Percentiles rank a stretch among this genome's conserved stretches.
phyloP scores from a whole-genome alignment of 352 stramenopile genomes.

The Stephanocyclus meneghinianus region DNA sequence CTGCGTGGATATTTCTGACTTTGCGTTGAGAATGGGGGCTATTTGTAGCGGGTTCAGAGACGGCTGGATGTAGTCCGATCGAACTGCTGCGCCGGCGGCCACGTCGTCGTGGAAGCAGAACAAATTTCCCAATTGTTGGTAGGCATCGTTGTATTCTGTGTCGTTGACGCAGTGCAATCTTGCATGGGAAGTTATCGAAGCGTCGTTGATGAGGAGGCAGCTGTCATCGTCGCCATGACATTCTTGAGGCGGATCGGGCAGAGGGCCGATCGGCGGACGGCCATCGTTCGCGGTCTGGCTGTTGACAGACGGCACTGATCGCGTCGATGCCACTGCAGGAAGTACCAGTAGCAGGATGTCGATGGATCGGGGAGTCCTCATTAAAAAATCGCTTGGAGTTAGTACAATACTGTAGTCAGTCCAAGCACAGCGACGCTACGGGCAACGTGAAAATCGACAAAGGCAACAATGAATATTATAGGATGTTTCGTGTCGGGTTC shows the following conservation, averaged over 20 bases:
- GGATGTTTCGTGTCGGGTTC: too few relatives aligned
- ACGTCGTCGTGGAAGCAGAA: slow-evolving; percentile 4
- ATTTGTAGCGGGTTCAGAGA: slow-evolving; percentile 7
- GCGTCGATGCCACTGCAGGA: not conserved
- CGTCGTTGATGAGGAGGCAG: not conserved
- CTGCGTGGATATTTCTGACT: slow-evolving; percentile 28
- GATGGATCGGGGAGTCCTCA: too few relatives aligned
- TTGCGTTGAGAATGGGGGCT: slow-evolving; percentile 13
- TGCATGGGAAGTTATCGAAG: too few relatives aligned
- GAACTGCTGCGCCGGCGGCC: not conserved
- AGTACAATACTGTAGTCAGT: too few relatives aligned
- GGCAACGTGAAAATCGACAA: too few relatives aligned
- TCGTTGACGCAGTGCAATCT: not conserved
- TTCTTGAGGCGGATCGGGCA: slow-evolving; percentile 9
- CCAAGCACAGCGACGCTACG: too few relatives aligned
- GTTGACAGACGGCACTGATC: not conserved
- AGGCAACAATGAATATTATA: too few relatives aligned
- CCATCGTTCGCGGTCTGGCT: too few relatives aligned
- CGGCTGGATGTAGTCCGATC: slow-evolving; percentile 26
- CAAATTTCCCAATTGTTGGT: not conserved
- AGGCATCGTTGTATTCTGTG: not conserved
- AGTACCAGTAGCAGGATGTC: too few relatives aligned
- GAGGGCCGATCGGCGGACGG: not conserved
- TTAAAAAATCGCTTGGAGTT: too few relatives aligned
- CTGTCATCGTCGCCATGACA: not conserved